These are phyloP conservation scores for Candolleomyces eurysporus DNA, from an alignment of 768 basidiomycete genomes.

Conservation along the genomic window DNA sequence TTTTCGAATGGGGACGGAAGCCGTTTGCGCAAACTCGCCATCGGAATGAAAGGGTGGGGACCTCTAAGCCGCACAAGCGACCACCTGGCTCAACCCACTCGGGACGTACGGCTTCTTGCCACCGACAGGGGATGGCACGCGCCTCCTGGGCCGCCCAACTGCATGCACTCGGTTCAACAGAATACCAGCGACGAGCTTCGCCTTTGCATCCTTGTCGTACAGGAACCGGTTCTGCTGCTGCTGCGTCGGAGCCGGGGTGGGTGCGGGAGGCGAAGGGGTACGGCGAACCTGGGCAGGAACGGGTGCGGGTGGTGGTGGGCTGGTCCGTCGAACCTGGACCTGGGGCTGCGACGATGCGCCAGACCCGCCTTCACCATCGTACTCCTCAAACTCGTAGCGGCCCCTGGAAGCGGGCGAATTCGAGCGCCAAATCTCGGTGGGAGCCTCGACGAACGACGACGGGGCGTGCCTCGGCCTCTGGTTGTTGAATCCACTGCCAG, in stretches of 20 bases:
- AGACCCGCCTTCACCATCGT: not conserved
- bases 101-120: slow-evolving; percentile 21
- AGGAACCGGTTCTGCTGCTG: not conserved
- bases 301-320: slow-evolving; percentile 4
- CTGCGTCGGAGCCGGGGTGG: not conserved
- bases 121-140: slow-evolving; percentile 25
- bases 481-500: not conserved
- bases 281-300: not conserved
- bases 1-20: not conserved
- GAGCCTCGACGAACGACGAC: too few species aligned
- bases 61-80: not conserved
- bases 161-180: slow-evolving; percentile 52
- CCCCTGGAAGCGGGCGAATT: not conserved
- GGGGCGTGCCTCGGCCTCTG: not conserved
- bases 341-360: too few species aligned
- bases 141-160: slow-evolving; percentile 52
- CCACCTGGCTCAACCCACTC: slow-evolving; percentile 7
- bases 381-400: slow-evolving; percentile 8
- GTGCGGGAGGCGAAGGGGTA: slow-evolving; percentile 3
- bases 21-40: not conserved
- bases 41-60: too few species aligned
- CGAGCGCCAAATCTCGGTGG: slow-evolving; percentile 18
- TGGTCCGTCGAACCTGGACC: slow-evolving; percentile 11
- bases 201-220: slow-evolving; percentile 36
- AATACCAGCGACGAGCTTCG: slow-evolving; percentile 57